Evolutionary conservation across 371 early-diverging fungal genomes (phyloP).

Genomic region (Mortierella sp.): DNA sequence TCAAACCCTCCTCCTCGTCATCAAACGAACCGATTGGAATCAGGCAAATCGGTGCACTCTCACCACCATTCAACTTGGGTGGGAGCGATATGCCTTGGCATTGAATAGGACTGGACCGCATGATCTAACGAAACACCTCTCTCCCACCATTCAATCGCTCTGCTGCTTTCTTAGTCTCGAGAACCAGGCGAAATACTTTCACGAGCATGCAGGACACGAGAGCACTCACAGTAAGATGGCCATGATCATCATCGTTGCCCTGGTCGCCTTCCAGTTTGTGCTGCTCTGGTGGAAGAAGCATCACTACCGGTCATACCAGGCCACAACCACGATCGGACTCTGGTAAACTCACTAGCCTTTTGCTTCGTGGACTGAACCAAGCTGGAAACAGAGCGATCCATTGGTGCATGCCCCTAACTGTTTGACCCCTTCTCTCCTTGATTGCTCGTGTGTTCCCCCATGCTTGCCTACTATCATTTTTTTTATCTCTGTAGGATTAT

Average conservation of each 20-base stretch:
- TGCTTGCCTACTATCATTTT: neutral
- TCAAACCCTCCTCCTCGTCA: too few relatives aligned
- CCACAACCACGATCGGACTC: slow-evolving; percentile 79
- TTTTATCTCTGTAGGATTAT: slow-evolving; percentile 24
- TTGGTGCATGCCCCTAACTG: neutral
- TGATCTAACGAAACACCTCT: neutral
- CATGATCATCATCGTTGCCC: slow-evolving; percentile 77
- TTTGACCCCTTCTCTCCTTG: neutral
- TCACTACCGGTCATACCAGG: slow-evolving; percentile 82
- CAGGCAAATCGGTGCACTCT: too few relatives aligned
- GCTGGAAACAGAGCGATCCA: slow-evolving; percentile 59
- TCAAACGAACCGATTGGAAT: too few relatives aligned
- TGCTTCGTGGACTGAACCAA: slow-evolving; percentile 54
- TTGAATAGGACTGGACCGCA: neutral
- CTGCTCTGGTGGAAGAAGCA: slow-evolving; percentile 86
- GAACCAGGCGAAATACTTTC: slow-evolving; percentile 50
- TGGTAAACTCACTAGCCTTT: slow-evolving; percentile 62
- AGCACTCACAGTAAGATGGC: slow-evolving; percentile 83
- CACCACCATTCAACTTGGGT: too few relatives aligned
- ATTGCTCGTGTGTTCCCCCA: neutral
- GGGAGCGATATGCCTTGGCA: neutral
- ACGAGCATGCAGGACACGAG: slow-evolving; percentile 73
- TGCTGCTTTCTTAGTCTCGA: slow-evolving; percentile 32
- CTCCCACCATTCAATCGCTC: neutral
- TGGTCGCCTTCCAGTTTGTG: slow-evolving; percentile 81